phyloP scores from a whole-genome alignment of 2,329 filamentous ascomycete genomes.

The Xylariomycetidae sp. region DNA sequence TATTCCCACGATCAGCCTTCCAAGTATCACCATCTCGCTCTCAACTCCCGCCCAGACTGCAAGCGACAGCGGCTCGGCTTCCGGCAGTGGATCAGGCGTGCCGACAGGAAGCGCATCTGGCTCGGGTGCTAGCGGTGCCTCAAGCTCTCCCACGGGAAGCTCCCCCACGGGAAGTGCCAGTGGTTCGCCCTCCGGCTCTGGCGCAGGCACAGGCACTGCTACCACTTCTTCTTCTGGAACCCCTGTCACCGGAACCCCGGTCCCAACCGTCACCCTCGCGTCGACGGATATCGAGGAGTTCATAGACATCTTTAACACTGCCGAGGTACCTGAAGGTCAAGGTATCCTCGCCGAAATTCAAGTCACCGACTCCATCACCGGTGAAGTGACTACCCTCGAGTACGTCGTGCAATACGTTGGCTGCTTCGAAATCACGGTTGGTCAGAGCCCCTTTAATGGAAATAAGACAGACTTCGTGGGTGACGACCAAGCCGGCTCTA shows the following conservation, averaged over 20 bases:
- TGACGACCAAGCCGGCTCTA: neutral
- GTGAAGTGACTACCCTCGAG: neutral
- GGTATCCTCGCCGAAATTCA: constrained; percentile 2
- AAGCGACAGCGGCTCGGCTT: no score
- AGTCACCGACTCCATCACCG: constrained; percentile 1
- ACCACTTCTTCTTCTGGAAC: constrained; percentile 1
- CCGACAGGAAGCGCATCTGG: no score
- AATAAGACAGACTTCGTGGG: constrained; percentile 2
- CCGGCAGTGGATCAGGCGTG: no score
- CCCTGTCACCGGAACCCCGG: neutral
- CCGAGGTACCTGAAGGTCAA: neutral
- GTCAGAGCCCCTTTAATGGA: constrained; percentile 3
- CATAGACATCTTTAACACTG: constrained; percentile 2
- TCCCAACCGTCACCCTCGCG: constrained; percentile 5
- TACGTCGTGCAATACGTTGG: constrained; percentile 7
- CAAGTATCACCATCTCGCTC: no score
- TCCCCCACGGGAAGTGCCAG: neutral
- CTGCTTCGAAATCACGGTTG: constrained; percentile 4
- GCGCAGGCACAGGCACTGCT: constrained; percentile 1
- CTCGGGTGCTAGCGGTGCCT: no score
- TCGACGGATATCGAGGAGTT: constrained; percentile 1
- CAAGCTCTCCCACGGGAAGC: no score
- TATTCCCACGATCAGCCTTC: no score
- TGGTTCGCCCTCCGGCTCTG: neutral
- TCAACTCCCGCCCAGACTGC: no score